A percentile compares a stretch with the other conserved stretches of the same genome.
Conservation (phyloP, 768 basidiomycete genomes). For the Lactifluus rugatus region DNA sequence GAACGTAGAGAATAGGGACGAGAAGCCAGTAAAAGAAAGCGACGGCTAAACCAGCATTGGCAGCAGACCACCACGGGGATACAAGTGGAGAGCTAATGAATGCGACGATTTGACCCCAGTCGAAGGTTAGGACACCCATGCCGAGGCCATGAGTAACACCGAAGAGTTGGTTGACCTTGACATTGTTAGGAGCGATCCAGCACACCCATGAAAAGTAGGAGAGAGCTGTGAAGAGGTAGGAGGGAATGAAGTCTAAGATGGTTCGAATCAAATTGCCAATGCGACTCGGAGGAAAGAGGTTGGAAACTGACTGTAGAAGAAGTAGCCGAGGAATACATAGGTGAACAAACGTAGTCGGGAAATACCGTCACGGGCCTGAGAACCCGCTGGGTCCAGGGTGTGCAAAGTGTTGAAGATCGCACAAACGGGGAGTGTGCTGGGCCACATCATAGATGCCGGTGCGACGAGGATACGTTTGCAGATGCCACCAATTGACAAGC, state of each 20-base stretch:
- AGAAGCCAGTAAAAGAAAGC: constrained; percentile 53
- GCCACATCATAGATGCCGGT: constrained; percentile 39
- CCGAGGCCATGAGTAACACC: constrained; percentile 19
- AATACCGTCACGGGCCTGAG: constrained; percentile 36
- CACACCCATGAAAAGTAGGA: neutral
- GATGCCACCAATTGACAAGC: constrained; percentile 18
- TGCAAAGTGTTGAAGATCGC: constrained; percentile 38
- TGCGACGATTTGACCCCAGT: constrained; percentile 65
- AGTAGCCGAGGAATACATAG: constrained; percentile 31
- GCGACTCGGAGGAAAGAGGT: neutral
- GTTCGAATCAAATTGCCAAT: neutral
- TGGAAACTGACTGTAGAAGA: constrained; percentile 38
- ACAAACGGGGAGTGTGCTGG: constrained; percentile 32
- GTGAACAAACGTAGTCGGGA: constrained; percentile 45
- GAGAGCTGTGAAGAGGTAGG: neutral
- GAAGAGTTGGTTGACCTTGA: neutral
- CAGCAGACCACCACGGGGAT: constrained; percentile 74
- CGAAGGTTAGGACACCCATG: constrained; percentile 80
- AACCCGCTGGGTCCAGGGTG: constrained; percentile 31
- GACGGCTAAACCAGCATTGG: constrained; percentile 75
- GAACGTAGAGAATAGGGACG: constrained; percentile 33
- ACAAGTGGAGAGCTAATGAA: constrained; percentile 50
- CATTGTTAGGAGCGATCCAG: neutral
- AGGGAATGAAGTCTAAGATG: neutral
- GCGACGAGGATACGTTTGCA: neutral